Evolutionary conservation across 2,329 filamentous ascomycete species (phyloP), one percentile per base, ranked within the genome.

Genomic region (Epichloe bromicola): DNA sequence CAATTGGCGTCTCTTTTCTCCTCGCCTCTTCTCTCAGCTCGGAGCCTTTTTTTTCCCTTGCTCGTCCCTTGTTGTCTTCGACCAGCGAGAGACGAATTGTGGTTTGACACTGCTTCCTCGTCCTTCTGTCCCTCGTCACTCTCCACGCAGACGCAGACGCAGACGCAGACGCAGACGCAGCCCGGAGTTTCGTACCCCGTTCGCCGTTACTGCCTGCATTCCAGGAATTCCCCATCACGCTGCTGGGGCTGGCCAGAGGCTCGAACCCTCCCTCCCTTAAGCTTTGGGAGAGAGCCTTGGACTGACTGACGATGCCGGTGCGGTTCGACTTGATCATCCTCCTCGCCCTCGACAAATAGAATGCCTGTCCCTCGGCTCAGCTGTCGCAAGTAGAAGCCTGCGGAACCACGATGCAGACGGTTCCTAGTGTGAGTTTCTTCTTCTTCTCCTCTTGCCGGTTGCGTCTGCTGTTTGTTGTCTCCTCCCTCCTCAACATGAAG

Each of bases 321-420:
- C 46, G 42, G 26, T 42, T 46, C 48, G 26, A 50, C 43, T 48
- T 36, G 26, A 20, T 42, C 47, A 34, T 46, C 34, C 26, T 50
- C 58, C 50, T 59, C 54, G 52, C 41, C 42, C 55, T 57, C 55
- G 57, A 57, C 59, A 60, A 57, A 59, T 65, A 66, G 63, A 58
- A 65, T 68, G 67, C 65, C 59, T 55, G 60, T 56, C 56, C 61
- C 57, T 63, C 61, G 61, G 61, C 61, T 62, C 60, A 64, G 59
- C 60, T 60, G 60, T 62, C 64, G 59, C 62, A 66, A 67, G 64
- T 65, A 66, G 65, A 61, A 59, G 61, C 63, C 63, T 62, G 61
- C 65, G 61, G 66, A 66, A 65, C 40, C 39, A 73, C 63, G 61
- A 76, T 76, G 74, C 74, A 76, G 71, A 70, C 74, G 59, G 70